phyloP scores from a whole-genome alignment of 352 stramenopile genomes.

The Phytophthora foliorum region DNA sequence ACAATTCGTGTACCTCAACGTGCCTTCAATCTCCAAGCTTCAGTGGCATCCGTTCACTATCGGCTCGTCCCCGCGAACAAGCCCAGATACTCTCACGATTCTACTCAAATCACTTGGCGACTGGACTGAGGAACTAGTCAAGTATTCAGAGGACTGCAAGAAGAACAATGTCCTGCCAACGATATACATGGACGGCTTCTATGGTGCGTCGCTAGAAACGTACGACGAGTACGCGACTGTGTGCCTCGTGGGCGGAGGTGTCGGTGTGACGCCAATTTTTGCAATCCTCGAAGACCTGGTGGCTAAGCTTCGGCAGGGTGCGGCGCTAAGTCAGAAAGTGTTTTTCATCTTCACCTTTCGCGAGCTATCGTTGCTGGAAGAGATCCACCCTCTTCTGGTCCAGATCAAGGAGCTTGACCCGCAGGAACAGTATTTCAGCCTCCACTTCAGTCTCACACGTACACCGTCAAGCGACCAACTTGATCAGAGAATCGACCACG shows the following conservation, averaged over 20 bases:
- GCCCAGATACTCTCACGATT: constrained; percentile 41
- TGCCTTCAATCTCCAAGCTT: constrained; percentile 44
- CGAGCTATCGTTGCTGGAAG: constrained; percentile 41
- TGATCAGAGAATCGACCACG: constrained; percentile 23
- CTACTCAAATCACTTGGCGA: constrained; percentile 50
- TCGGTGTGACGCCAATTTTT: constrained; percentile 52
- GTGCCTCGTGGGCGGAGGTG: constrained; percentile 51
- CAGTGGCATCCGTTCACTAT: constrained; percentile 58
- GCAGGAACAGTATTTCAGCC: constrained; percentile 10
- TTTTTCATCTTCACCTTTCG: constrained; percentile 48
- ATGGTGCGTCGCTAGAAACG: constrained; percentile 42
- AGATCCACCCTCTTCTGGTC: constrained; percentile 37
- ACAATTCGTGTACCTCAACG: constrained; percentile 48
- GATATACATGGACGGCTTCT: constrained; percentile 59
- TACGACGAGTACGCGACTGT: constrained; percentile 47
- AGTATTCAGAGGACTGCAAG: constrained; percentile 37
- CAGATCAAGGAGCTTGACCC: constrained; percentile 34
- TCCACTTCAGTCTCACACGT: constrained; percentile 37
- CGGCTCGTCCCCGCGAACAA: constrained; percentile 42
- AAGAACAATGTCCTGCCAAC: constrained; percentile 18
- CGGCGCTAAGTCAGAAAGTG: constrained; percentile 18
- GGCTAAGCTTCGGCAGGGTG: constrained; percentile 5
- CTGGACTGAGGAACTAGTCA: constrained; percentile 51
- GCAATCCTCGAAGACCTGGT: constrained; percentile 54
- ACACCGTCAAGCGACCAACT: constrained; percentile 13